phyloP scores from a whole-genome alignment of 2,329 filamentous ascomycete genomes.

The Lachnum nothofagi region DNA sequence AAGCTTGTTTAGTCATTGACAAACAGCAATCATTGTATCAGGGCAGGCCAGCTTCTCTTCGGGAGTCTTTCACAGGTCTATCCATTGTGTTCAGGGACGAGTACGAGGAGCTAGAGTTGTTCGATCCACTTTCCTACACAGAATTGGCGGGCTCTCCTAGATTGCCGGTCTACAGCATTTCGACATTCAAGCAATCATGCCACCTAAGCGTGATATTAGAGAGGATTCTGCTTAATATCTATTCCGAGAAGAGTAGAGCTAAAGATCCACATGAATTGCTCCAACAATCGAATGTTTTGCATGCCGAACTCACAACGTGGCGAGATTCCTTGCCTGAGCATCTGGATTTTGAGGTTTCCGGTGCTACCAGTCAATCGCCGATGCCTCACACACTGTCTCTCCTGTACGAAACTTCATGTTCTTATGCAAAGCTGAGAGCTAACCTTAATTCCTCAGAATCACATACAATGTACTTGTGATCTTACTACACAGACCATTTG shows the following conservation, averaged over 20 bases:
- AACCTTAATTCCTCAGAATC: conserved; percentile 26
- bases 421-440: background rate
- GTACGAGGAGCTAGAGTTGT: conserved; percentile 50
- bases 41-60: conserved; percentile 45
- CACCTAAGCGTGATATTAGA: conserved; percentile 45
- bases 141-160: conserved; percentile 31
- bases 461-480: conserved; percentile 49
- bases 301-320: conserved; percentile 42
- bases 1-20: conserved; percentile 40
- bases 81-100: conserved; percentile 45
- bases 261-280: conserved; percentile 35
- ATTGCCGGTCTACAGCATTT: conserved; percentile 39
- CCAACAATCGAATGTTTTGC: conserved; percentile 34
- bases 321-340: conserved; percentile 38
- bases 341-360: conserved; percentile 35
- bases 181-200: conserved; percentile 40
- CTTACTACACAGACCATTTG: conserved; percentile 49
- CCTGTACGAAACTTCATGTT: background rate
- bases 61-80: conserved; percentile 42
- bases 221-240: conserved; percentile 41
- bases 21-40: conserved; percentile 53
- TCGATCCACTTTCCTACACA: conserved; percentile 41
- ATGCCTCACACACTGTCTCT: conserved; percentile 43
- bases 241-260: conserved; percentile 39
- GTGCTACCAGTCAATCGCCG: conserved; percentile 27